These are phyloP conservation scores for Gleditsia sinensis DNA, from an alignment of 306 rosid genomes.

Conservation along the genomic window DNA sequence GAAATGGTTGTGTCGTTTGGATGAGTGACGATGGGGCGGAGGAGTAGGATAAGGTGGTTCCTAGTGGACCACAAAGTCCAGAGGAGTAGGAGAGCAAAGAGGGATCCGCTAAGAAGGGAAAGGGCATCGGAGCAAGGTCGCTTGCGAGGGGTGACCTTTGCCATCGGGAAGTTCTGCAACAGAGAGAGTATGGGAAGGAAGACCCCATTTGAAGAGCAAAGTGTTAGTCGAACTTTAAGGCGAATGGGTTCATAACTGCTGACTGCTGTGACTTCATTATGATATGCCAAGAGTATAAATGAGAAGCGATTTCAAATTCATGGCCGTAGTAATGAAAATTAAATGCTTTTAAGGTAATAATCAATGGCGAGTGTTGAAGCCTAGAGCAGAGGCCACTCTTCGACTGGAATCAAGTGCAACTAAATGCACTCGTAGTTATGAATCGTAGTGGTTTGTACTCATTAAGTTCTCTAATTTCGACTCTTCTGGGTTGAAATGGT, in stretches of 20 bases:
- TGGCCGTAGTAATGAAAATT: not conserved
- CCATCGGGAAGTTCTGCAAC: conserved; percentile 23
- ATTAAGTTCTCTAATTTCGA: not conserved
- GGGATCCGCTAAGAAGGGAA: conserved; percentile 5
- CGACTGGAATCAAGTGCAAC: not conserved
- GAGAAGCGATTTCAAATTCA: not conserved
- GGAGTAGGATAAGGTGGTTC: not conserved
- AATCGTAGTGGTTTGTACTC: too few species aligned
- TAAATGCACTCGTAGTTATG: too few species aligned
- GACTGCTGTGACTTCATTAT: not conserved
- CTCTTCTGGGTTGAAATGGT: not conserved
- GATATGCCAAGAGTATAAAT: not conserved
- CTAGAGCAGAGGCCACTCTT: too few species aligned
- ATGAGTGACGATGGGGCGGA: not conserved
- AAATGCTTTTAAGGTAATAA: not conserved
- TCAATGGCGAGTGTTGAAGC: not conserved
- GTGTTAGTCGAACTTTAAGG: not conserved
- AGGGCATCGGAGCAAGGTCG: conserved; percentile 7
- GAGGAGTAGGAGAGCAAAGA: conserved; percentile 31
- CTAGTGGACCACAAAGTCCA: conserved; percentile 5
- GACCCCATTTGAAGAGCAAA: not conserved
- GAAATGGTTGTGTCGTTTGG: conserved; percentile 5
- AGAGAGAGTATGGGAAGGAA: not conserved
- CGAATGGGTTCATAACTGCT: not conserved
- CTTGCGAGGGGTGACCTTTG: conserved; percentile 27